Evolutionary conservation across 371 early-diverging fungal genomes (phyloP).

Genomic region (Apophysomyces ossiformis): DNA sequence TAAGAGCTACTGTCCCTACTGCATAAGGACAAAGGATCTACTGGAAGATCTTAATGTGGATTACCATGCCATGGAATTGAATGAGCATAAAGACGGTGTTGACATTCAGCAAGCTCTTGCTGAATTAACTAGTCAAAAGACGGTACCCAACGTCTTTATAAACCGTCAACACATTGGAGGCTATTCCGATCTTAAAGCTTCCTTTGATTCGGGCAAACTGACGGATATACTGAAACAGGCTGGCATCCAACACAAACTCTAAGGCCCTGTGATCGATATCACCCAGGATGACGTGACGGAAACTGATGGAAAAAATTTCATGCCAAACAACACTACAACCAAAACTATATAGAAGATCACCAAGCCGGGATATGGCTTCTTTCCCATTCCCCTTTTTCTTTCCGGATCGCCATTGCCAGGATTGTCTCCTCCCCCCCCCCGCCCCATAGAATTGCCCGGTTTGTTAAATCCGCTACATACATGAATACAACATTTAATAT

Average conservation of each 20-base stretch:
- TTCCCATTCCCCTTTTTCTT: no score
- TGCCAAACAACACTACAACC: background rate
- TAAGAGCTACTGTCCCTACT: constrained; percentile 90
- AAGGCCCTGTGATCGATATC: background rate
- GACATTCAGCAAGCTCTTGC: constrained; percentile 77
- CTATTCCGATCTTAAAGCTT: constrained; percentile 69
- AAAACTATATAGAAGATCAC: no score
- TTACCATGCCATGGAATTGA: constrained; percentile 66
- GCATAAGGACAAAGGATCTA: constrained; percentile 71
- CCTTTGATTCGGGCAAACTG: constrained; percentile 62
- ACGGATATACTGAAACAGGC: constrained; percentile 50
- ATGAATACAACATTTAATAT: no score
- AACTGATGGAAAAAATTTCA: background rate
- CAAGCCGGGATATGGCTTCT: no score
- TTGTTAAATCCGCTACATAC: no score
- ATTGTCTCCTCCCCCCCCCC: no score
- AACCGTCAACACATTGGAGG: constrained; percentile 84
- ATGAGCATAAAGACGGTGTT: constrained; percentile 64
- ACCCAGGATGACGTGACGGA: background rate
- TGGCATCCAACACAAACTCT: constrained; percentile 29
- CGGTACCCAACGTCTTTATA: constrained; percentile 94
- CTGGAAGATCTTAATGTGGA: constrained; percentile 55
- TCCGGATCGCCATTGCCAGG: no score
- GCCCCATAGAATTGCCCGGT: no score
- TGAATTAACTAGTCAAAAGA: constrained; percentile 78